Evolutionary conservation across 2,329 filamentous ascomycete genomes (phyloP), one percentile per base, ranked within the genome.

Genomic region (Purpureocillium takamizusanense): DNA sequence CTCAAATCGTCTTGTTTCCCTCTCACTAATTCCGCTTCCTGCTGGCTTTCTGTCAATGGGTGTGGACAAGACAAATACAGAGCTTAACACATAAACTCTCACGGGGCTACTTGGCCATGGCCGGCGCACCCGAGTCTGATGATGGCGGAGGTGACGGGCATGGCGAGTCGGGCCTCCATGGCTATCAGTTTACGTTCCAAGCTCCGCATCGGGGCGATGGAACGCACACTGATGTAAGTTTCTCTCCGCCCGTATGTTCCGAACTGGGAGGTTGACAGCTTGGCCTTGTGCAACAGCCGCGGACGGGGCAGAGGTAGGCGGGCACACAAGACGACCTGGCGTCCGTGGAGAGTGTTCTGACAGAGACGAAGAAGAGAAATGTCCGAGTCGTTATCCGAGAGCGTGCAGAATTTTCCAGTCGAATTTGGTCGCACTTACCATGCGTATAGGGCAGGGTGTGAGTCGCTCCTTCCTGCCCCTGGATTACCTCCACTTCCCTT

Each of bases 371-470:
- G 23, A 25, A 56, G 42, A 25, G 47, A 47, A 23, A 45, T 43
- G 32, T 65, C 61, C 1, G 52, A 57, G 31, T 65, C 64, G 12
- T 45, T 67, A 31, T 56, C 62, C 9, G 63, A 66, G 27, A 66
- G 63, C 43, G 56, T 67, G n/a, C 52, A 54, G 41, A 52, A 59
- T 39, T 67, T 62, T 14, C 63, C 64, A 1, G 56, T 61, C 37
- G 58, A 63, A 42, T 67, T 66, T 42, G 66, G 67, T 10, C 59
- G 66, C 23, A 70, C 65, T 3, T 70, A 68, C 49, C 66, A 69
- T 46, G 65, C 66, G 3, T 70, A 68, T 41, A 57, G 57, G 40
- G 65, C 65, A 33, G 66, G 66, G 16, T 69, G 66, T 70, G 53
- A 47, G 66, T 60, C 7, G n/a, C 17, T 27, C 27, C 18, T 33